These are phyloP conservation scores for Sanghuangporus baumii DNA, from an alignment of 1,284 basidiomycete species.

Conservation along the genomic window DNA sequence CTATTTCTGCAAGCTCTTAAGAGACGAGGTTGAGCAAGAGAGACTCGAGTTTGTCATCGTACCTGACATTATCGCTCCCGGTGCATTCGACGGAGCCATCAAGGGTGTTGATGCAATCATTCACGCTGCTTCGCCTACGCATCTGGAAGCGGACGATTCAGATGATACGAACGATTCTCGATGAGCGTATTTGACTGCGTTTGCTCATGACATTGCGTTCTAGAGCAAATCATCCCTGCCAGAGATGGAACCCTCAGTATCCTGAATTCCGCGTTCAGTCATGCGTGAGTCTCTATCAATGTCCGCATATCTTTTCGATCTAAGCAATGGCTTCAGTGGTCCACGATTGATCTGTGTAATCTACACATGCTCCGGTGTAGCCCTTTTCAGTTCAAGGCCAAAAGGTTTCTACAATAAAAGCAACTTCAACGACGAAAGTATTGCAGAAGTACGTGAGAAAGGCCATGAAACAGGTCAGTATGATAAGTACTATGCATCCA, in stretches of 20 bases:
- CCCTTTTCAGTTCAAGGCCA: not conserved
- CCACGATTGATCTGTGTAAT: constrained; percentile 9
- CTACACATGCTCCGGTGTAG: constrained; percentile 1
- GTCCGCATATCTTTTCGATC: not conserved
- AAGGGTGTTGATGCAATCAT: constrained; percentile 58
- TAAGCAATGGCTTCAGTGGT: not conserved
- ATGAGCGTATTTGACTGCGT: not conserved
- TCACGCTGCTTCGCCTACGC: constrained; percentile 50
- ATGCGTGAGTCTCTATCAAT: not conserved
- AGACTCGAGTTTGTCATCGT: constrained; percentile 17
- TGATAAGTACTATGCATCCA: constrained; percentile 5
- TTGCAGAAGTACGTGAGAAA: constrained; percentile 3
- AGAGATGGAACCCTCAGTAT: constrained; percentile 1
- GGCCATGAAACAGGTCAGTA: not conserved
- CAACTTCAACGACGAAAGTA: constrained; percentile 5
- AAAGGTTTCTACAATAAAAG: constrained; percentile 2
- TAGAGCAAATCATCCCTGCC: constrained; percentile 18
- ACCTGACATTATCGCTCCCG: constrained; percentile 22
- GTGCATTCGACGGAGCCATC: constrained; percentile 66
- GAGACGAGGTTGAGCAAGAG: constrained; percentile 13
- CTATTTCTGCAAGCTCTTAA: constrained; percentile 36
- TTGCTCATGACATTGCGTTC: constrained; percentile 20
- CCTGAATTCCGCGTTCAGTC: not conserved
- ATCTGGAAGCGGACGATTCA: constrained; percentile 33
- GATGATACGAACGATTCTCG: not conserved